Base-by-base conservation (phyloP, 2,329 filamentous ascomycete species). In the Colletotrichum sp. region DNA sequence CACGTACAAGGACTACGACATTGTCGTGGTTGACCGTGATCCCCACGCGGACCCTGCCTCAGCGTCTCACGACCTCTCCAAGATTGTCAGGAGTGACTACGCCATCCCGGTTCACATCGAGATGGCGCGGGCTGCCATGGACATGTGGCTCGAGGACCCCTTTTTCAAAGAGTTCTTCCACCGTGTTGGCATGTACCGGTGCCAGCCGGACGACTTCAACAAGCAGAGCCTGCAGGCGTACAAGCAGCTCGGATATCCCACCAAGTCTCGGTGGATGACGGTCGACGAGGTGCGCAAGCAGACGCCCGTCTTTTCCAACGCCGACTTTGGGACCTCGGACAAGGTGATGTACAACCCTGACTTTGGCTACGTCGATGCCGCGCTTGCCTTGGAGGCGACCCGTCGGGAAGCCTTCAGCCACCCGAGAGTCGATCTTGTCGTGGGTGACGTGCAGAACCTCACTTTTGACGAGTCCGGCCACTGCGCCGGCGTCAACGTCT, bases 321-420 rank as follows among this genome's bases (percentile, higher is more conserved):
- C 91, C 36, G 86, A 92, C 76, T 92, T 92, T 79, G 87, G 85
- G 8, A 89, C 86, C 9, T 86, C 91, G 61, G 89, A 89, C 76
- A 88, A 88, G 77, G 86, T 92, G 21, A 85, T 91, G 26, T 87
- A 89, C 78, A 93, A 92, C 83, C 89, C 88, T 75, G 88, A 86
- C 36, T 91, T 90, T 81, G 91, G 91, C 3, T 92, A 90, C 86
- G 90, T 87, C 21, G 88, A 90, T 67, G 91, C 91, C 15, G 90
- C 90, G 72, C 89, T 91, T 81, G 87, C 89, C 48, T 82, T 93
- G 64, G 83, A 85, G 67, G 90, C 89, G 15, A 88, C 92, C 16
- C 90, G 90, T 8, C 87, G 88, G 74, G 85, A 85, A 67, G 88
- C 86, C 28, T 79, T 92, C 10, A 86, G 88, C 68, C 81, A 88